Base-by-base conservation (phyloP, 2,329 filamentous ascomycete genomes). In the Botrytis aclada region DNA sequence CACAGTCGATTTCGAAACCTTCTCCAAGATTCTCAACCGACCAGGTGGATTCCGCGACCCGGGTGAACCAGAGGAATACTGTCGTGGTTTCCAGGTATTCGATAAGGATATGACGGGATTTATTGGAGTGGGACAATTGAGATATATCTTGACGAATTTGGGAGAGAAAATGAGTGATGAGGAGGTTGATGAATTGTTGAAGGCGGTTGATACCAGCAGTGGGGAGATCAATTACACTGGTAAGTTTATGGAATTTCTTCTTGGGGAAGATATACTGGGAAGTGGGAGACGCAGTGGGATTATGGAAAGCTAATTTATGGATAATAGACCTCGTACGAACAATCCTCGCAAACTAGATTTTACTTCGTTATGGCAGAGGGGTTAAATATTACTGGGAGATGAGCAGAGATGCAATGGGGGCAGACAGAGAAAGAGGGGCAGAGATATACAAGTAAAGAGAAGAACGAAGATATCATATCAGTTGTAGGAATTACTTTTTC, bases 141-240 rank as follows among this genome's bases (percentile, higher is more conserved):
- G 97, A 85, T 99, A 99, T 85, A 95, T 99, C 82, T 85, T 99
- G 81, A 99, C 96, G 73, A 98, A 98, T 83, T 85, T 99, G 80
- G 96, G 96, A 80, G 96, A 99, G 91, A 98, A 98, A 88, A 98
- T 99, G 94, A 93, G 92, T 75, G 95, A 99, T 80, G 96, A 98
- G 76, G 96, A 99, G 87, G 96, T 99, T 66, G 95, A 98, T 83
- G 96, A 99, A 88, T 88, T 99, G 81, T 90, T 99, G 83, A 99
- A 98, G 90, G 94, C 95, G 0, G 95, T 98, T 77, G 96, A 99
- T 82, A 97, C 95, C 75, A 96, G 92, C 84, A 95, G 92, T 72
- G 95, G 95, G 78, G 95, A 98, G 88, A 93, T 99, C 84, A 97
- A 98, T 86, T 99, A 99, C 84, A 95, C 92, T 77, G 94, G 94